Conservation (phyloP, 352 stramenopile species). For the Globisporangium recalcitrans region DNA sequence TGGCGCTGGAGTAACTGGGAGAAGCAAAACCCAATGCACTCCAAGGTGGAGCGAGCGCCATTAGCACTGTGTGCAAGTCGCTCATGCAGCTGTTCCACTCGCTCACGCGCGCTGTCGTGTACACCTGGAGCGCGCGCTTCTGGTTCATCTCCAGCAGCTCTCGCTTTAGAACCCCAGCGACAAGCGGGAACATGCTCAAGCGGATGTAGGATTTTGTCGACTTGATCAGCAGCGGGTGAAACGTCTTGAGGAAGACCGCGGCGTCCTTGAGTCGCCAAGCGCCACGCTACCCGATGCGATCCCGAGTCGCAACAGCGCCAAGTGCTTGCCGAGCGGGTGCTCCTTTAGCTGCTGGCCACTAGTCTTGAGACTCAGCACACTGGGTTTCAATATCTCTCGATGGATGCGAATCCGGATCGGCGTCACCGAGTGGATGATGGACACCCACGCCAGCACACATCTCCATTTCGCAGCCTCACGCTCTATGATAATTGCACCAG, state of each 20-base stretch:
- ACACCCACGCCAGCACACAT: conserved; percentile 21
- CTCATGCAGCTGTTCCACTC: conserved; percentile 64
- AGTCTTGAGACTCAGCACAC: conserved; percentile 18
- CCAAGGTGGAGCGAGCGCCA: conserved; percentile 23
- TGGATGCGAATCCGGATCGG: conserved; percentile 29
- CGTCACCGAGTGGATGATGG: conserved; percentile 20
- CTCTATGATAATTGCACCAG: conserved; percentile 19
- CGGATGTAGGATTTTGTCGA: conserved; percentile 42
- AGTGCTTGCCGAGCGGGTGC: conserved; percentile 37
- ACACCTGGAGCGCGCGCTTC: conserved; percentile 16
- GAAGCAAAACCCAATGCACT: conserved; percentile 26
- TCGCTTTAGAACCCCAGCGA: conserved; percentile 33
- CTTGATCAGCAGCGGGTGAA: conserved; percentile 50
- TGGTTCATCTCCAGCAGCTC: conserved; percentile 32
- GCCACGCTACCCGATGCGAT: conserved; percentile 13
- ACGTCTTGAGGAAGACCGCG: conserved; percentile 33
- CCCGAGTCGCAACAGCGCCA: conserved; percentile 35
- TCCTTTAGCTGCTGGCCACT: conserved; percentile 14
- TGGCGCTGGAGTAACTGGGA: conserved; percentile 43
- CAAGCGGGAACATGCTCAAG: conserved; percentile 30
- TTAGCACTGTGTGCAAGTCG: conserved; percentile 46
- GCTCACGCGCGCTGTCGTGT: conserved; percentile 24
- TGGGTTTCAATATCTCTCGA: conserved; percentile 26
- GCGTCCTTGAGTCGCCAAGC: conserved; percentile 29
- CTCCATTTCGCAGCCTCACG: conserved; percentile 22